These are phyloP conservation scores for Podila horticola DNA, from an alignment of 192 early-diverging fungal genomes.

Conservation along the genomic window DNA sequence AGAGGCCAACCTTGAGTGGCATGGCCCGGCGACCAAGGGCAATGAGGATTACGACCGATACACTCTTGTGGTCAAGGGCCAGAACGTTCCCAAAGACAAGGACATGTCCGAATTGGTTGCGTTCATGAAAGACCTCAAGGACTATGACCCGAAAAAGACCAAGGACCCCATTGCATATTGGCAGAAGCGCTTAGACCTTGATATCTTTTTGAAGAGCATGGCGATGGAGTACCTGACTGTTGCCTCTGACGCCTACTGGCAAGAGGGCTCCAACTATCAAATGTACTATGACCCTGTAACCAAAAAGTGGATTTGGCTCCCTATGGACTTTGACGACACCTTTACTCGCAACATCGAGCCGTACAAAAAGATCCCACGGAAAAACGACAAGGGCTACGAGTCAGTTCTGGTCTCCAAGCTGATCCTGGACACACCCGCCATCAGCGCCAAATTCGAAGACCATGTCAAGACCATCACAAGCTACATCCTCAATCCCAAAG, in stretches of 20 bases:
- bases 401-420: conserved; percentile 32
- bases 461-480: conserved; percentile 52
- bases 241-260: conserved; percentile 54
- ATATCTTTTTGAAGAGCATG: conserved; percentile 36
- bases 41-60: conserved; percentile 36
- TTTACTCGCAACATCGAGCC: conserved; percentile 43
- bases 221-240: conserved; percentile 51
- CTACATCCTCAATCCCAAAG: conserved; percentile 53
- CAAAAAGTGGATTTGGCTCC: conserved; percentile 53
- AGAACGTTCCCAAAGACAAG: conserved; percentile 25
- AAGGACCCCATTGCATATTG: conserved; percentile 32
- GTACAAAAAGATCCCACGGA: conserved; percentile 29
- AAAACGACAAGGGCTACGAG: conserved; percentile 25
- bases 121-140: conserved; percentile 47
- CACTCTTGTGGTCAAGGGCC: conserved; percentile 21
- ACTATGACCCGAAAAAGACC: conserved; percentile 18
- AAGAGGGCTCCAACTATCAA: conserved; percentile 53
- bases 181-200: conserved; percentile 38
- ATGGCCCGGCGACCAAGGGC: conserved; percentile 22
- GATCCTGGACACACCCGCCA: conserved; percentile 44
- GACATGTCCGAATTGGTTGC: conserved; percentile 34
- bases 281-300: conserved; percentile 48
- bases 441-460: conserved; percentile 47
- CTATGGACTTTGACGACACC: conserved; percentile 58
- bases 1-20: conserved; percentile 46